A percentile compares a stretch with the other conserved stretches of the same genome.
These are phyloP conservation scores for Ensete glaucum DNA, from an alignment of 176 grass and related monocot species.

Conservation along the genomic window DNA sequence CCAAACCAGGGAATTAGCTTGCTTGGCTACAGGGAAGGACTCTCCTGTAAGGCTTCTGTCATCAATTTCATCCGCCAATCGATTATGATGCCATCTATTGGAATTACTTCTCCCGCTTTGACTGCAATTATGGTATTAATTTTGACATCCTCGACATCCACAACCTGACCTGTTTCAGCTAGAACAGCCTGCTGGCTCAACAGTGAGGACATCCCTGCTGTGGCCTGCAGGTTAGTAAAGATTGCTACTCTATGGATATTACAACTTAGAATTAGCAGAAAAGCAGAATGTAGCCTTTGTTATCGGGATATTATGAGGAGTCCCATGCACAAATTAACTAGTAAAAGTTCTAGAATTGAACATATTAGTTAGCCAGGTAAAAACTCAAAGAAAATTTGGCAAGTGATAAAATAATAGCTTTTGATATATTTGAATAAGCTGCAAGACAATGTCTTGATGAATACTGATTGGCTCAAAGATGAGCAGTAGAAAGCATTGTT, in stretches of 20 bases:
- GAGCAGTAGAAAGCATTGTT: too few species aligned
- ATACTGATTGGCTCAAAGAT: too few species aligned
- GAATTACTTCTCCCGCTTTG: slow-evolving; percentile 51
- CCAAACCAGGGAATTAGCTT: slow-evolving; percentile 36
- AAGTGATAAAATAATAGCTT: too few species aligned
- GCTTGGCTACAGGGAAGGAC: slow-evolving; percentile 56
- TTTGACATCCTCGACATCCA: slow-evolving; percentile 20
- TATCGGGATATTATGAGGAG: too few species aligned
- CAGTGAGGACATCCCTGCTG: slow-evolving; percentile 44
- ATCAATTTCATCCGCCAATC: slow-evolving; percentile 46
- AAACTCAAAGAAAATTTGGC: too few species aligned
- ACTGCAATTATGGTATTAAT: slow-evolving; percentile 39
- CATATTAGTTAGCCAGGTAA: too few species aligned
- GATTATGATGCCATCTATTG: slow-evolving; percentile 54
- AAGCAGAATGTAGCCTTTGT: too few species aligned
- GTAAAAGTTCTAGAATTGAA: too few species aligned
- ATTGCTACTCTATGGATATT: neutral
- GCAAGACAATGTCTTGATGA: too few species aligned
- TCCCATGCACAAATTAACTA: too few species aligned
- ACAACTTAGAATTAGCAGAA: too few species aligned
- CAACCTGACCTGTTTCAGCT: slow-evolving; percentile 26
- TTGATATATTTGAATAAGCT: too few species aligned
- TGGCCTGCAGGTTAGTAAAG: slow-evolving; percentile 23
- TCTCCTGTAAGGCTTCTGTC: slow-evolving; percentile 79
- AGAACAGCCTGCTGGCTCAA: slow-evolving; percentile 44